A percentile compares a stretch with the other conserved stretches of the same genome.
phyloP scores from a whole-genome alignment of 306 rosid species.

The Oxytropis ochrocephala region DNA sequence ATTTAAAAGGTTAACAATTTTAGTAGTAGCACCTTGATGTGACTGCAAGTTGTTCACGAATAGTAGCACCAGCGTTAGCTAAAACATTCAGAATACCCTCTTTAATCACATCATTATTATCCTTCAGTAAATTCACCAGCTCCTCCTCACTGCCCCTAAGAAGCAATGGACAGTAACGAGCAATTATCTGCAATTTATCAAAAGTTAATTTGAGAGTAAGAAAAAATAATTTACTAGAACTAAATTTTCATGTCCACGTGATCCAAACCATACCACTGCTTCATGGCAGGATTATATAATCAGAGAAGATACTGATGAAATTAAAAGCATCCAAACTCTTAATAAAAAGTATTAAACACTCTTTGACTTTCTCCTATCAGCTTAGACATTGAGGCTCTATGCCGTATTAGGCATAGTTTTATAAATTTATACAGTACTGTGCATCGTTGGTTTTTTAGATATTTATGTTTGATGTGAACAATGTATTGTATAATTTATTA shows the following conservation, averaged over 20 bases:
- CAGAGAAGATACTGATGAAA: neutral
- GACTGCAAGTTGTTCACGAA: slow-evolving; percentile 72
- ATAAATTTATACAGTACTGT: neutral
- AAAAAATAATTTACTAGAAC: neutral
- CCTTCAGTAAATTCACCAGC: slow-evolving; percentile 73
- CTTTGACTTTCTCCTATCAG: neutral
- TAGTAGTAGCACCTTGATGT: slow-evolving; percentile 60
- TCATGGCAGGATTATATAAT: neutral
- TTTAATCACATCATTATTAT: slow-evolving; percentile 66
- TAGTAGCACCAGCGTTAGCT: slow-evolving; percentile 93
- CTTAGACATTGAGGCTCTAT: neutral
- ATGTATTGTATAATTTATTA: neutral
- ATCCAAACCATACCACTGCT: slow-evolving; percentile 5
- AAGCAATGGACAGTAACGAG: slow-evolving; percentile 81
- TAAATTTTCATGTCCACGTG: slow-evolving; percentile 2
- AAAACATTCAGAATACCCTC: slow-evolving; percentile 77
- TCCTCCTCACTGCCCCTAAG: slow-evolving; percentile 76
- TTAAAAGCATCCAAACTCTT: neutral
- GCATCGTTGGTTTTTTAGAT: neutral
- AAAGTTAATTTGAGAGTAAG: slow-evolving; percentile 2
- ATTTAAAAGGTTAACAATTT: slow-evolving; percentile 3
- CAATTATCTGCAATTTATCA: slow-evolving; percentile 65
- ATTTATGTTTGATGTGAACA: neutral
- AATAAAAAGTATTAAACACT: neutral
- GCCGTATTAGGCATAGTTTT: neutral